Evolutionary conservation across 2,329 filamentous ascomycete genomes (phyloP).

Genomic region (Penicillium frequentans): DNA sequence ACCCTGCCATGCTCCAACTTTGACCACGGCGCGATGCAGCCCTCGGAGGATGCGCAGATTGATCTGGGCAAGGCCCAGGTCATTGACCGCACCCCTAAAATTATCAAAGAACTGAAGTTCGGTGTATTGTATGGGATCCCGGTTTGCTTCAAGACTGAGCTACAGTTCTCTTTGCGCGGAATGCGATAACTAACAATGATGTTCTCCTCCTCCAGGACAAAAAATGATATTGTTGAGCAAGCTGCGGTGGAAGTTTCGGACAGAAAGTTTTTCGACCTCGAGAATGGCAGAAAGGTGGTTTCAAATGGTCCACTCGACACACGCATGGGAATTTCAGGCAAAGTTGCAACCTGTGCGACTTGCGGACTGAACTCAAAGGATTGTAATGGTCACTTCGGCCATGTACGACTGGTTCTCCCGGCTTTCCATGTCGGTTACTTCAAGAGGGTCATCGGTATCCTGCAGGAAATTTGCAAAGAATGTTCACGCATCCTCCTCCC

Average conservation of each 20-base stretch:
- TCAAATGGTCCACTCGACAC: constrained; percentile 83
- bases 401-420: constrained; percentile 85
- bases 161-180: constrained; percentile 4
- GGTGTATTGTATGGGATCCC: constrained; percentile 69
- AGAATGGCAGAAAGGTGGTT: constrained; percentile 72
- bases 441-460: constrained; percentile 84
- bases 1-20: constrained; percentile 37
- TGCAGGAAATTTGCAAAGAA: constrained; percentile 96
- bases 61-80: constrained; percentile 76
- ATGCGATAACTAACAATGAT: constrained; percentile 16
- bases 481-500: constrained; percentile 82
- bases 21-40: constrained; percentile 42
- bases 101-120: constrained; percentile 91
- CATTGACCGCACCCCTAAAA: constrained; percentile 82
- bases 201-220: constrained; percentile 59
- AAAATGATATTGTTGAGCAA: constrained; percentile 93
- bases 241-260: constrained; percentile 94
- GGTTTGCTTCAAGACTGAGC: background rate
- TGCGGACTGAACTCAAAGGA: constrained; percentile 78
- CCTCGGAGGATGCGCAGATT: constrained; percentile 47
- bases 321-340: constrained; percentile 85
- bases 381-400: constrained; percentile 94
- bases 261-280: constrained; percentile 87
- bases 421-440: constrained; percentile 96
- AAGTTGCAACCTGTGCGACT: constrained; percentile 75